phyloP scores from a whole-genome alignment of 2,329 filamentous ascomycete genomes.

The Eurotiales sp. region DNA sequence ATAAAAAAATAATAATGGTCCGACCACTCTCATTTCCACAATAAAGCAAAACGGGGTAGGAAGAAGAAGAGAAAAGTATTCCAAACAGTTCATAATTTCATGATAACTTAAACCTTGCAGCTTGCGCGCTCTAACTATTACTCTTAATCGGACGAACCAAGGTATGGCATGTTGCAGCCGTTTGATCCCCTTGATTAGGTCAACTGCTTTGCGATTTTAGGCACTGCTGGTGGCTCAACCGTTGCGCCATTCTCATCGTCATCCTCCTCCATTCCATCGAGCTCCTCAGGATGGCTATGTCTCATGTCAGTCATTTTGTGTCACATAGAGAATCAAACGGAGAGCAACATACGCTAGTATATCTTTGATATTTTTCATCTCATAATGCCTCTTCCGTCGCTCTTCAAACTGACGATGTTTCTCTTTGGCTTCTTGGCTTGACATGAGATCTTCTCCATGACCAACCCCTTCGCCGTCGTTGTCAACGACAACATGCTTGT shows the following conservation, averaged over 20 bases:
- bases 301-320: background rate
- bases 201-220: background rate
- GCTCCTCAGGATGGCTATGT: slow-evolving; percentile 58
- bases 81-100: background rate
- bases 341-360: slow-evolving; percentile 64
- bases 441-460: slow-evolving; percentile 49
- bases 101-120: background rate
- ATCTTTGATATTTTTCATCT: slow-evolving; percentile 93
- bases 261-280: slow-evolving; percentile 57
- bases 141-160: background rate
- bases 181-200: background rate
- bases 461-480: slow-evolving; percentile 45
- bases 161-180: no score
- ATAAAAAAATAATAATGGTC: background rate
- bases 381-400: slow-evolving; percentile 93
- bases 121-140: background rate
- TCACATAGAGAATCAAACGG: background rate
- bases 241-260: slow-evolving; percentile 22
- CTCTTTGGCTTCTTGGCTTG: slow-evolving; percentile 69
- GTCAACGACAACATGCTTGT: slow-evolving; percentile 85
- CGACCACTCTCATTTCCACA: background rate
- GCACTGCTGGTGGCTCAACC: slow-evolving; percentile 24
- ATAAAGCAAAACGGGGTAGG: background rate
- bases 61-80: background rate
- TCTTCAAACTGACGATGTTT: slow-evolving; percentile 92